Conservation (phyloP, 495 filamentous ascomycete species). For the Amorphotheca resinae region DNA sequence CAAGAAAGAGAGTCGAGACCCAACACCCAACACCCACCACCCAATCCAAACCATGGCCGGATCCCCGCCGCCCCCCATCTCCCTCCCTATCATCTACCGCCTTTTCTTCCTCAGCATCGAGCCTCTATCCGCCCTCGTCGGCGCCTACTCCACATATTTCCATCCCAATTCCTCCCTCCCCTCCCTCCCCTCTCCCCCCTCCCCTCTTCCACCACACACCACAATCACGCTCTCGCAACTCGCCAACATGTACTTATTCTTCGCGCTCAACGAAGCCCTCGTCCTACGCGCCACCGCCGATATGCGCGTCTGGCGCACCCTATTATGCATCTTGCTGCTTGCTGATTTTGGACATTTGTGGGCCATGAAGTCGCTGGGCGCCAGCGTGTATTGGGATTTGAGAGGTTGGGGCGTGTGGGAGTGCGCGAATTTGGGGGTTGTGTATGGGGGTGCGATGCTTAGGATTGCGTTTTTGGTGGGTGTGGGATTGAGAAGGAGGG, state of each 20-base stretch:
- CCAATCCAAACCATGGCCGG: too few relatives aligned
- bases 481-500: slow-evolving; percentile 29
- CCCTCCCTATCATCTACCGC: slow-evolving; percentile 38
- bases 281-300: slow-evolving; percentile 51
- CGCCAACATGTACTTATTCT: slow-evolving; percentile 51
- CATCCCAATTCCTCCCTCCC: slow-evolving; percentile 43
- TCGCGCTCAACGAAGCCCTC: slow-evolving; percentile 57
- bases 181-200: slow-evolving; percentile 17
- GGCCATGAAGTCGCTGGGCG: slow-evolving; percentile 37
- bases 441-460: slow-evolving; percentile 45
- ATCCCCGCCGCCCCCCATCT: too few relatives aligned
- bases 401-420: slow-evolving; percentile 50
- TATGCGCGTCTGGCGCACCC: slow-evolving; percentile 47
- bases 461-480: slow-evolving; percentile 42
- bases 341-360: slow-evolving; percentile 60
- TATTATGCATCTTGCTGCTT: slow-evolving; percentile 47
- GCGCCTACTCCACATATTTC: slow-evolving; percentile 50
- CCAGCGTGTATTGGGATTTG: slow-evolving; percentile 16
- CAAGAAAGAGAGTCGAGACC: too few relatives aligned
- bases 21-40: too few relatives aligned
- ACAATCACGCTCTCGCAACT: slow-evolving; percentile 48
- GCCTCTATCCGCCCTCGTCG: slow-evolving; percentile 48
- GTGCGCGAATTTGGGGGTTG: slow-evolving; percentile 50
- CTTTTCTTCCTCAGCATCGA: slow-evolving; percentile 57
- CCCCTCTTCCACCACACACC: slow-evolving; percentile 27